Base-by-base conservation (phyloP, 768 basidiomycete genomes). In the Chalciporus chontae region DNA sequence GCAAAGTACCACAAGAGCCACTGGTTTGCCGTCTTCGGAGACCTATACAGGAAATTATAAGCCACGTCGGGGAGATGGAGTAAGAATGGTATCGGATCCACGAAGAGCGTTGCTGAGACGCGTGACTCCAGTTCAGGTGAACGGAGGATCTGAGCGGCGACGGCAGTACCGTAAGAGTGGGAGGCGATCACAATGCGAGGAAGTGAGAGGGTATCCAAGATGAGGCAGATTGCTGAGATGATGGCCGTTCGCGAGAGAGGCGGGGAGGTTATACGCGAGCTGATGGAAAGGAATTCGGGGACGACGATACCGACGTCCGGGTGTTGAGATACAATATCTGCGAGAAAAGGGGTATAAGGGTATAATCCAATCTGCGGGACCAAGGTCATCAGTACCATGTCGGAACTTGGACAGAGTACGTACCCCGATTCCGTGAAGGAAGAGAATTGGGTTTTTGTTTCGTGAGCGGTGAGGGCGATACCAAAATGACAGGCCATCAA, bases 1-100 rank as follows among this genome's bases (percentile, higher is more conserved):
- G 83, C 74, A 55, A 86, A 85, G 57, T 81, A 87, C 80, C 82
- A 85, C 44, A 86, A 55, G 64, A 82, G 72, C 81, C 81, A 84
- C 55, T 86, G 79, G 58, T 78, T 78, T 47, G 78, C 77, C 48
- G 59, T 43, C n/a, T 56, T 54, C n/a, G 84, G 72, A 7, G 53
- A 40, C 18, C 85, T 78, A 65, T 86, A 84, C 34, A 87, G 69
- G 50, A 87, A 86, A 61, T 84, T 85, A 61, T 74, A 76, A 17
- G 82, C 81, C 39, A 85, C 76, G n/a, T 74, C 57, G 3, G 84
- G 80, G 37, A 79, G 73, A 65, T 84, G 81, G 7, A 86, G 71
- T 3, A 86, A 67, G 53, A 87, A 73, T 0, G 83, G 81, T 32
- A 85, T 81, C 3, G 84, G 85, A 65, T 86, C 84, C 40, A 85